Percentiles rank a stretch among this genome's conserved stretches.
phyloP scores from a whole-genome alignment of 495 filamentous ascomycete species.

The Bacidia gigantensis region DNA sequence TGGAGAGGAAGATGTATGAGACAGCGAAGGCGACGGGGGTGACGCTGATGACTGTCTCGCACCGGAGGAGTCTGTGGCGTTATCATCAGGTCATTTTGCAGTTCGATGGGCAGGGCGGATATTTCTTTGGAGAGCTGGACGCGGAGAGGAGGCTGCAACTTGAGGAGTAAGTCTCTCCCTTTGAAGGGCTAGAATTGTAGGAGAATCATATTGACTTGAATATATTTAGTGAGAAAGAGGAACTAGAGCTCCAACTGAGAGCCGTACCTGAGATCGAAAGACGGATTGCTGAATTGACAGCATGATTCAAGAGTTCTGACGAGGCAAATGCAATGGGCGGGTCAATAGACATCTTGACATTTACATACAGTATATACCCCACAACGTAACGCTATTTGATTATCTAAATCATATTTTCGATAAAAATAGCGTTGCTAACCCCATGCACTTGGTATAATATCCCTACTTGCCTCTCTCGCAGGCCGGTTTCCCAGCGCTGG shows the following conservation, averaged over 20 bases:
- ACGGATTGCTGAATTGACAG: conserved; percentile 63
- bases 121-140: conserved; percentile 81
- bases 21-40: conserved; percentile 82
- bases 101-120: conserved; percentile 88
- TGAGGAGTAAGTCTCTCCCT: conserved; percentile 60
- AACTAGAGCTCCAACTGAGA: conserved; percentile 70
- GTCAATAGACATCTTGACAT: too few relatives aligned
- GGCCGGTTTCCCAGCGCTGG: too few relatives aligned
- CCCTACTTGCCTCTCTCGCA: too few relatives aligned
- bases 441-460: too few relatives aligned
- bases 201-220: background rate
- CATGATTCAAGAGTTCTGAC: conserved; percentile 15
- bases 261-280: conserved; percentile 78
- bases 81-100: conserved; percentile 89
- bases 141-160: conserved; percentile 72
- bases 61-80: conserved; percentile 85
- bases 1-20: conserved; percentile 93
- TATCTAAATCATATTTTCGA: too few relatives aligned
- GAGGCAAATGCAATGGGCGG: background rate
- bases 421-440: too few relatives aligned
- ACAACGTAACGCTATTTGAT: too few relatives aligned
- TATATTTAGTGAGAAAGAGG: conserved; percentile 66
- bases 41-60: conserved; percentile 91
- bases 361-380: too few relatives aligned
- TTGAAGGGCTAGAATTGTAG: background rate